Conservation (phyloP, 148 eudicot species). For the Pouteria glomerata region DNA sequence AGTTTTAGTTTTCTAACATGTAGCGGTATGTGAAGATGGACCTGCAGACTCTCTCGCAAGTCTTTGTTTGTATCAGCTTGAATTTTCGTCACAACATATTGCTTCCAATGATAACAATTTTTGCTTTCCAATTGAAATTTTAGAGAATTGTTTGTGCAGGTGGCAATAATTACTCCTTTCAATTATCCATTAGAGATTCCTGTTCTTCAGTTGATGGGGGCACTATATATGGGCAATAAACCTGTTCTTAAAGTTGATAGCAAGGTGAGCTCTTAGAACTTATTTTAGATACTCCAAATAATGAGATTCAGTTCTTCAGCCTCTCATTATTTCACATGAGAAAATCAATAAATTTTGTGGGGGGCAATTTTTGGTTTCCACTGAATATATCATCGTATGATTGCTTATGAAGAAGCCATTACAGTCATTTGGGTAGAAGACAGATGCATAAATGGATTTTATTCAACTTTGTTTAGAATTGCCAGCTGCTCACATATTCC, state of each 20-base stretch:
- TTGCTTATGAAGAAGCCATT: background rate
- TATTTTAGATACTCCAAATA: background rate
- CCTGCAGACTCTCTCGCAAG: background rate
- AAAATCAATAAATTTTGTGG: background rate
- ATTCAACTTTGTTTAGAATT: background rate
- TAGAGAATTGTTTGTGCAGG: slow-evolving; percentile 40
- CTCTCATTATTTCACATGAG: background rate
- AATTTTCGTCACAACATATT: background rate
- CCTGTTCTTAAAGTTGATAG: slow-evolving; percentile 96
- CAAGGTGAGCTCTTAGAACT: slow-evolving; percentile 46
- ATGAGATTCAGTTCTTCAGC: too few species aligned
- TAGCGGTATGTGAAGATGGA: background rate
- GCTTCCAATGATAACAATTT: background rate
- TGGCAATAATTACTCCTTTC: slow-evolving; percentile 85
- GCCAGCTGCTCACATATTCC: background rate
- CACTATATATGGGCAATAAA: slow-evolving; percentile 99
- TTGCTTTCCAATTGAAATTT: background rate
- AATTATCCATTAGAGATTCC: slow-evolving; percentile 98
- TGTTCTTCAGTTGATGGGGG: slow-evolving; percentile 94
- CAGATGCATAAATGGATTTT: background rate
- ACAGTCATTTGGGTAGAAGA: background rate
- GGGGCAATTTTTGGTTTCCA: background rate
- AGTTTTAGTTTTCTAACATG: background rate
- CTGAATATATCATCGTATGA: background rate
- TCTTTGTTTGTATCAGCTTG: background rate